Conservation (phyloP, 768 basidiomycete species). For the Mrakia hoshinonis region DNA sequence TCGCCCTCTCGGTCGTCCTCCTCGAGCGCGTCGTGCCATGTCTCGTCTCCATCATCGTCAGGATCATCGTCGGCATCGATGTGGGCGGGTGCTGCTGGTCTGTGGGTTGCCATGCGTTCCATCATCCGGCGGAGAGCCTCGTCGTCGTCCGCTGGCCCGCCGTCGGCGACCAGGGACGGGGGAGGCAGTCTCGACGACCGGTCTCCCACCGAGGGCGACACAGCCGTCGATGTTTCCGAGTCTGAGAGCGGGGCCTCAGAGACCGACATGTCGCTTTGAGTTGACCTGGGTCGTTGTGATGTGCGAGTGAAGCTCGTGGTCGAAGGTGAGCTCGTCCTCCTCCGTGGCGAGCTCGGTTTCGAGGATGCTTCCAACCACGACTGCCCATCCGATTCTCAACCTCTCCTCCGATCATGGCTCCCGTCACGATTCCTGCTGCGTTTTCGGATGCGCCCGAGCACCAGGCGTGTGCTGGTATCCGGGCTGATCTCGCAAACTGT, state of each 20-base stretch:
- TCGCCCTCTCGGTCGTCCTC: not conserved
- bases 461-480: constrained; percentile 40
- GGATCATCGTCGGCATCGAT: constrained; percentile 3
- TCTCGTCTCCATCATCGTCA: constrained; percentile 22
- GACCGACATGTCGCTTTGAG: too few relatives aligned
- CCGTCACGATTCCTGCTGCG: constrained; percentile 14
- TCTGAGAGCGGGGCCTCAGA: too few relatives aligned
- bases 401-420: not conserved
- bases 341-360: not conserved
- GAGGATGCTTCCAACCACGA: not conserved
- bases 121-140: constrained; percentile 13
- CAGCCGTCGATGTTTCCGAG: too few relatives aligned
- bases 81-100: not conserved
- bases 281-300: too few relatives aligned
- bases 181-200: not conserved
- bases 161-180: not conserved
- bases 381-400: not conserved
- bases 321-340: not conserved
- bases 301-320: not conserved
- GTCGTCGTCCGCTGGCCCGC: not conserved
- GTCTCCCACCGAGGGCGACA: too few relatives aligned
- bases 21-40: constrained; percentile 15
- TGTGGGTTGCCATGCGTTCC: not conserved
- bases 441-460: constrained; percentile 17
- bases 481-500: constrained; percentile 72